Percentiles rank a stretch among this genome's conserved stretches.
phyloP scores from a whole-genome alignment of 1,284 basidiomycete species.

The Gymnopus androsaceus region DNA sequence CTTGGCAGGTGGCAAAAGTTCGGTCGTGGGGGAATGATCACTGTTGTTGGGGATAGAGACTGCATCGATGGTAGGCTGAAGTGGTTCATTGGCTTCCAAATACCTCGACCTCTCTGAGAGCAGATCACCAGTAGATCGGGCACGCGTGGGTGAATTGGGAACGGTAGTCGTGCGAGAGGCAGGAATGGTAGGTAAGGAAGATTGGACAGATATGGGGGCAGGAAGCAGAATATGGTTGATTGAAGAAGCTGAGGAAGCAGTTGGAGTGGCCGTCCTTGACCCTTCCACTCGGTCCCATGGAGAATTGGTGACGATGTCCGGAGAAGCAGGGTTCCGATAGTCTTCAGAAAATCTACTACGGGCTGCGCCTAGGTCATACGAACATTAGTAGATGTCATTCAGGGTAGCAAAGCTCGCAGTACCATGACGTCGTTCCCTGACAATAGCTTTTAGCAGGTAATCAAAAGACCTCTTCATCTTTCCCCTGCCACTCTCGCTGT shows the following conservation, averaged over 20 bases:
- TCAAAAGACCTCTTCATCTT: slow-evolving; percentile 70
- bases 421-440: slow-evolving; percentile 51
- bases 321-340: slow-evolving; percentile 72
- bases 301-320: slow-evolving; percentile 53
- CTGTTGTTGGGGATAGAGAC: slow-evolving; percentile 1
- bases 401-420: slow-evolving; percentile 5
- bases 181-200: slow-evolving; percentile 34
- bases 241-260: slow-evolving; percentile 41
- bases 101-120: slow-evolving; percentile 30
- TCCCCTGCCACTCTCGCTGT: slow-evolving; percentile 51
- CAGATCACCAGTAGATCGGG: slow-evolving; percentile 58
- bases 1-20: slow-evolving; percentile 20
- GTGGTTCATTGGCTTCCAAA: neutral
- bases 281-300: slow-evolving; percentile 46
- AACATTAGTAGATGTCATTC: slow-evolving; percentile 13
- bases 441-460: slow-evolving; percentile 62
- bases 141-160: slow-evolving; percentile 48
- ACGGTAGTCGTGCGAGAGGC: slow-evolving; percentile 31
- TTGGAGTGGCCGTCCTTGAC: slow-evolving; percentile 53
- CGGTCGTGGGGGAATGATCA: slow-evolving; percentile 26
- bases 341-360: slow-evolving; percentile 36
- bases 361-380: slow-evolving; percentile 31
- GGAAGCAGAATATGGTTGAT: slow-evolving; percentile 32
- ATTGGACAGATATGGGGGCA: slow-evolving; percentile 31
- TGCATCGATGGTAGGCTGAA: neutral